phyloP scores from a whole-genome alignment of 805 yeast species.

The Zygotorulaspora chibaensis region DNA sequence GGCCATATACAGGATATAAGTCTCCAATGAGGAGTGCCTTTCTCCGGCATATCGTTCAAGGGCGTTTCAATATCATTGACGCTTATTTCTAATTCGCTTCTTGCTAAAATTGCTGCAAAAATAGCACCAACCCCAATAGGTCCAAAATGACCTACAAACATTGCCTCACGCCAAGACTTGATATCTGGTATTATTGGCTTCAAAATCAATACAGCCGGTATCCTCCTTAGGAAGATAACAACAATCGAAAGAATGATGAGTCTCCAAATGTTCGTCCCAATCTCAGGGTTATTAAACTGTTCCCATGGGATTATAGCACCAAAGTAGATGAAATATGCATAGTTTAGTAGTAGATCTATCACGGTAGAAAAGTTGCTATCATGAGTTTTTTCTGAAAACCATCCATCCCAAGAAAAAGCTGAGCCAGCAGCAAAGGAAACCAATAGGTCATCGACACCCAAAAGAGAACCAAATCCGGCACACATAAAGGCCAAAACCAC shows the following conservation, averaged over 20 bases:
- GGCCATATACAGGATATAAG: slow-evolving; percentile 75
- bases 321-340: slow-evolving; percentile 82
- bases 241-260: slow-evolving; percentile 69
- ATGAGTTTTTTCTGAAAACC: slow-evolving; percentile 77
- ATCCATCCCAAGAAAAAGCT: slow-evolving; percentile 91
- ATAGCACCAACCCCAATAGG: slow-evolving; percentile 95
- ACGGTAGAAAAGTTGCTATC: slow-evolving; percentile 85
- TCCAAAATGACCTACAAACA: slow-evolving; percentile 93
- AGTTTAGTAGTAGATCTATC: slow-evolving; percentile 77
- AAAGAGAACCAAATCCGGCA: slow-evolving; percentile 83
- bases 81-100: slow-evolving; percentile 60
- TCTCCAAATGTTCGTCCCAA: slow-evolving; percentile 78
- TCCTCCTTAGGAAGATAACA: slow-evolving; percentile 67
- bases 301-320: slow-evolving; percentile 92
- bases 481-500: slow-evolving; percentile 77
- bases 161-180: slow-evolving; percentile 87
- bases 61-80: slow-evolving; percentile 55
- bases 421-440: slow-evolving; percentile 92
- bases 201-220: slow-evolving; percentile 73
- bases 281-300: slow-evolving; percentile 53
- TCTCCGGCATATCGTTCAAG: slow-evolving; percentile 43
- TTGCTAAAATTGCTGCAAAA: slow-evolving; percentile 75
- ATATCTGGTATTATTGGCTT: slow-evolving; percentile 84
- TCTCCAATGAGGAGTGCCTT: slow-evolving; percentile 50
- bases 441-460: slow-evolving; percentile 84